Conservation (phyloP, 164 flowering plant genomes). For the Tinospora cordifolia region DNA sequence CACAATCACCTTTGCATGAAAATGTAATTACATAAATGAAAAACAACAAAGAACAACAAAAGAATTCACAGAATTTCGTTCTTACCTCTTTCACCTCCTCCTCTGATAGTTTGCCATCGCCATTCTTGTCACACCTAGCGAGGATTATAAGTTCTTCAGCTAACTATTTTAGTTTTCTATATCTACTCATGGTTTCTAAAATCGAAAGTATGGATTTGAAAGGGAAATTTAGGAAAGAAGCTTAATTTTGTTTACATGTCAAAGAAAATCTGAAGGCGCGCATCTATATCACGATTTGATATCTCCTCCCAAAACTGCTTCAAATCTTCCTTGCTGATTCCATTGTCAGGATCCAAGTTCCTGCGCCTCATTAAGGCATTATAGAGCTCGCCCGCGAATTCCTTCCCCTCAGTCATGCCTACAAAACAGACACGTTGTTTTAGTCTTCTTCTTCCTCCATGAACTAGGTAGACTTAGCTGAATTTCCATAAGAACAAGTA, state of each 20-base stretch:
- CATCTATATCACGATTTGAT: conserved; percentile 56
- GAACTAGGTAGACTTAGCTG: neutral
- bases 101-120: conserved; percentile 85
- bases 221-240: neutral
- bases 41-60: conserved; percentile 1
- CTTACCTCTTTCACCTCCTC: conserved; percentile 88
- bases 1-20: conserved; percentile 51
- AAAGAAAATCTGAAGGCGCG: conserved; percentile 87
- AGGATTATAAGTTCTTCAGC: neutral
- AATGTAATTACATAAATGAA: neutral
- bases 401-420: conserved; percentile 88
- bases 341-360: conserved; percentile 31
- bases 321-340: conserved; percentile 45
- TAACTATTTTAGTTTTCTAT: neutral
- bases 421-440: neutral
- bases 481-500: neutral
- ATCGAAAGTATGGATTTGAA: neutral
- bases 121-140: conserved; percentile 90
- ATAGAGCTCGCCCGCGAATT: conserved; percentile 66
- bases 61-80: neutral
- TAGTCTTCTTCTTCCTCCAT: neutral
- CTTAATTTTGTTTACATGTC: conserved; percentile 58
- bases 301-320: conserved; percentile 75
- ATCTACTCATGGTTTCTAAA: neutral
- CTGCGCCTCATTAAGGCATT: conserved; percentile 68